Base-by-base conservation (phyloP, 176 grass and related monocot species). In the Saccharum spontaneum region DNA sequence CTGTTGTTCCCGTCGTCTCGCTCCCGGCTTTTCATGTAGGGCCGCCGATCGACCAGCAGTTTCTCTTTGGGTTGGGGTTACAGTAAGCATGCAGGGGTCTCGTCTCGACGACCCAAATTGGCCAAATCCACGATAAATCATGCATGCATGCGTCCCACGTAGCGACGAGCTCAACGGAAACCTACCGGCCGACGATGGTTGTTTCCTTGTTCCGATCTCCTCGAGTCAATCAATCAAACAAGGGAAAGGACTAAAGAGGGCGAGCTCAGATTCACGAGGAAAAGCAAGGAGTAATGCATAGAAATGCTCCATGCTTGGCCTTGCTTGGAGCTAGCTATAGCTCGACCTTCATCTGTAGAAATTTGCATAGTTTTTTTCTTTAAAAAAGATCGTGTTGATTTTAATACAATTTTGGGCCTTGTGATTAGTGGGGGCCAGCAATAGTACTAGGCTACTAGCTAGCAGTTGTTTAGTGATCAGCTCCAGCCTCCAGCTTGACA, bases 211-310 rank as follows among this genome's bases (percentile, higher is more conserved):
- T 57, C 10, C 20, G 3, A 64, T 48, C 24, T 20, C 55, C 78
- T 86, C 83, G 78, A 83, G 84, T 78, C 88, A 86, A 73, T 55
- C 55, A 77, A 71, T 14, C 4, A 33, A 28, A 13, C 3, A 18
- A 20, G 18, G 66, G 83, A 80, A 46, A 16, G 22, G 33, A 12
- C 20, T 6, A 45, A 83, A 73, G 34, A 22, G 10, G 22, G 70
- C 30, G n/a, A 81, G 82, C 52, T 82, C 43, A 9, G 49, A 8
- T 82, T 89, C 72, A 90, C 83, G 83, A 90, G 83, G 17, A 86
- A 71, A 62, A 73, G 40, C 18, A 30, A 13, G 1, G 0, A 2
- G 22, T 17, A 17, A 14, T 17, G 6, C 13, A 16, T 69, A 4
- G 0, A 3, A 62, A 11, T 24, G 59, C 22, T 62, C 3, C 59